Evolutionary conservation across 2,329 filamentous ascomycete species (phyloP).

Genomic region (Elsinoe ampelina): DNA sequence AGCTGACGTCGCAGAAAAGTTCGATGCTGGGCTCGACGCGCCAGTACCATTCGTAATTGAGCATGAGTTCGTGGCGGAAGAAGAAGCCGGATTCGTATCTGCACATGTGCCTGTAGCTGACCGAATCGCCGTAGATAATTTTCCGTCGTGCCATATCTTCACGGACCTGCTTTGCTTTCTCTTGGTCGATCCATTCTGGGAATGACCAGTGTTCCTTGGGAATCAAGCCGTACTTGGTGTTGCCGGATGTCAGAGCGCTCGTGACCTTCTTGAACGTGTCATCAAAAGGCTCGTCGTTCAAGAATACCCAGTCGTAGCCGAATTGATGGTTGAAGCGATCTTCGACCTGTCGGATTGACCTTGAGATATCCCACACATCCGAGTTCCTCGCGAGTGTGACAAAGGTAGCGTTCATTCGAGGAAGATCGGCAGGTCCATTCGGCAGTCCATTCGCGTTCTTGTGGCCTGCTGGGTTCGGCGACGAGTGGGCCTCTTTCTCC

Average conservation of each 20-base stretch:
- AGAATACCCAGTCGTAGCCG: conserved; percentile 98
- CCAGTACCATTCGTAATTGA: conserved; percentile 99
- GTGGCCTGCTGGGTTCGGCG: conserved; percentile 22
- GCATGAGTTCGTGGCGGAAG: conserved; percentile 87
- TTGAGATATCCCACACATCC: conserved; percentile 93
- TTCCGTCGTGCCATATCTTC: conserved; percentile 90
- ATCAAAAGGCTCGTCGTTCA: conserved; percentile 93
- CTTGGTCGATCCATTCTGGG: conserved; percentile 89
- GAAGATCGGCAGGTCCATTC: conserved; percentile 47
- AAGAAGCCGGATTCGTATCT: conserved; percentile 99
- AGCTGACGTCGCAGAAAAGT: conserved; percentile 90
- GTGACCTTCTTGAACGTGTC: conserved; percentile 91
- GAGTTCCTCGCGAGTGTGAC: conserved; percentile 88
- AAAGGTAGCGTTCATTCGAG: conserved; percentile 93
- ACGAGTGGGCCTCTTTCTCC: conserved; percentile 19
- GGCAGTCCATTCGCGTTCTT: conserved; percentile 30
- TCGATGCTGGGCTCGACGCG: conserved; percentile 95
- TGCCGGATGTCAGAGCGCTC: conserved; percentile 79
- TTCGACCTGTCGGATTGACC: conserved; percentile 91
- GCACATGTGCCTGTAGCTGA: conserved; percentile 99
- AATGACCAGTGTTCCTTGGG: conserved; percentile 94
- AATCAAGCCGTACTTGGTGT: conserved; percentile 82
- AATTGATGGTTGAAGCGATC: conserved; percentile 96
- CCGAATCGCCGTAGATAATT: conserved; percentile 95
- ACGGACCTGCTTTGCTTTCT: conserved; percentile 80